Evolutionary conservation across 257 asterid genomes (phyloP).

Genomic region (Solanum bulbocastanum): DNA sequence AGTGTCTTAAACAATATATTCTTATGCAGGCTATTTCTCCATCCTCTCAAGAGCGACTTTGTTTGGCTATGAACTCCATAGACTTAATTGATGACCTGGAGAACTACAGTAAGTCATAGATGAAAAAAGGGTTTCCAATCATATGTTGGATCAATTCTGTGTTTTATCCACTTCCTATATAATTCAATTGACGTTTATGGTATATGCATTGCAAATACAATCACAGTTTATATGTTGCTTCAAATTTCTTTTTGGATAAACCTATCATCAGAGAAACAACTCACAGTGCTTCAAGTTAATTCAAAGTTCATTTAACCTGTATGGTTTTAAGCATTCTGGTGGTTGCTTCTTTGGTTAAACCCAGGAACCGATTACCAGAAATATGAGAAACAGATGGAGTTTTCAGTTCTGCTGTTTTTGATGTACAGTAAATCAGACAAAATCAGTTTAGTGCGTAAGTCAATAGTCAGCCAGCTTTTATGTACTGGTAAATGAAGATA

Average conservation of each 20-base stretch:
- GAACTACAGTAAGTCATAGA: constrained; percentile 39
- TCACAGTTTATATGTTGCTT: neutral
- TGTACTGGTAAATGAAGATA: neutral
- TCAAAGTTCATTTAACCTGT: neutral
- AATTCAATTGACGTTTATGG: neutral
- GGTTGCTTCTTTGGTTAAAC: neutral
- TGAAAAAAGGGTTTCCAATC: neutral
- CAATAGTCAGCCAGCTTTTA: neutral
- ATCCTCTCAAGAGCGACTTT: constrained; percentile 49
- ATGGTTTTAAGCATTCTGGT: neutral
- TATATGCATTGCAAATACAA: neutral
- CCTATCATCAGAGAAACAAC: neutral
- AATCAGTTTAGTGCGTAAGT: neutral
- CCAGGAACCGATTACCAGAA: neutral
- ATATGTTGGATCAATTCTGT: neutral
- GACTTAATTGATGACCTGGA: constrained; percentile 20
- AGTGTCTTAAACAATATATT: constrained; percentile 3
- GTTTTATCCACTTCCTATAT: neutral
- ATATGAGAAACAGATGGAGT: neutral
- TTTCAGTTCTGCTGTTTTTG: neutral
- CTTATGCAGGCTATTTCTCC: constrained; percentile 68
- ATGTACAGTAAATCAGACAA: neutral
- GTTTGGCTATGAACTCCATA: constrained; percentile 43
- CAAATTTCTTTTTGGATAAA: neutral
- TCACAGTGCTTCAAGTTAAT: neutral